Base-by-base conservation (phyloP, 495 filamentous ascomycete genomes). In the Amphirosellinia nigrospora region DNA sequence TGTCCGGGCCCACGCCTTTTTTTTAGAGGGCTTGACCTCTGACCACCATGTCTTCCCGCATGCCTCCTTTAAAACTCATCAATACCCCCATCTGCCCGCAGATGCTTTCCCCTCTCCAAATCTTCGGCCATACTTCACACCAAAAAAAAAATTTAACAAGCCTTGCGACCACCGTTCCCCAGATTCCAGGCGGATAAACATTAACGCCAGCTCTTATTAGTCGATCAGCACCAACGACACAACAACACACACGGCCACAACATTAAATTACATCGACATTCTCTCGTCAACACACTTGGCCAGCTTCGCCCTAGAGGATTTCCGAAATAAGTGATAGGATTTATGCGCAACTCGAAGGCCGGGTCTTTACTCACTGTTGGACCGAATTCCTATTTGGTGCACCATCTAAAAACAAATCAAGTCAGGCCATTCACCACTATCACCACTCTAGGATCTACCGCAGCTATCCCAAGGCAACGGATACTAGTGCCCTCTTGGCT, bases 21-120 rank as follows among this genome's bases (percentile, higher is more conserved):
- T 66, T 53, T 7, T 45, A n/a, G 32, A 67, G 53, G 64, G 64
- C 50, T 67, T 67, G 64, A 58, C 36, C 50, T 74, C 75, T 73
- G 75, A 75, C 75, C 75, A 72, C 41, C 46, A 46, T 53, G 32
- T 41, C 63, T 38, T 32, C 46, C 16, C 69, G 71, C 72, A 41
- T 72, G 73, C 72, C 74, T 78, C 74, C 75, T 78, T 78, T 78
- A 78, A 78, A 76, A 74, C 73, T 66, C 70, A 73, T 70, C 72
- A 70, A 73, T 73, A 74, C 76, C 76, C 76, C 76, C 72, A 73
- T 73, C 50, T 60, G 69, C 71, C 75, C 73, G 69, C 72, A 74
- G 58, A 55, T 70, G 62, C 52, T 70, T 76, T 73, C 69, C 74
- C 70, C 70, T 34, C 71, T 71, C 67, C 62, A 74, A 72, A 75